Evolutionary conservation across 768 basidiomycete genomes (phyloP), one percentile per base, ranked within the genome.

Genomic region (Collybia nuda): DNA sequence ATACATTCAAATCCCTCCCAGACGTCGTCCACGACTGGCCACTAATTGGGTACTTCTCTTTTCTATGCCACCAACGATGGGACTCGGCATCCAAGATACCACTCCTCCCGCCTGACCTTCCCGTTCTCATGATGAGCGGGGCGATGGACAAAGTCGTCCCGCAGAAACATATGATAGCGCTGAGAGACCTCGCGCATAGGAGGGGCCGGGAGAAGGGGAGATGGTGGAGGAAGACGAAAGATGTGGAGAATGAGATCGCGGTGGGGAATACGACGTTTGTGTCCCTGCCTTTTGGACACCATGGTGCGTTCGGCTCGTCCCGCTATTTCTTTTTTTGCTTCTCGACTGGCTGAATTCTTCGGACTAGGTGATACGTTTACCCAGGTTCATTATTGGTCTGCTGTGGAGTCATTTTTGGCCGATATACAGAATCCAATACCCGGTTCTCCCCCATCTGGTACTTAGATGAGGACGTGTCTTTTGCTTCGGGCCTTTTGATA

Each of bases 1-100:
- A 95, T 62, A 94, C 94, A 0, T 96, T 94, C 67, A 78, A 85
- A 35, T 90, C 87, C 23, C 79, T 96, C 40, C 86, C 86, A 1
- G 76, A 80, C 36, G 78, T 95, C 38, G 86, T 91, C 0, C 71
- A 76, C 50, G 76, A 78, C 11, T 73, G 90, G 56, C 91, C 91
- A 1, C 58, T 80, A 40, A 76, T 93, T 24, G 73, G 79, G 0
- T 79, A 78, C 1, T 74, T 92, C 64, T 73, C 88, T 9, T 86
- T 85, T 61, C 74, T 93, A 9, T 85, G 86, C 57, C 80, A 88
- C 47, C 82, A 94, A 64, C 83, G 81, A 59, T 96, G 93, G 93
- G 81, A 85, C 52, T 90, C 90, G 0, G 78, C 77, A 2, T 68
- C 74, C 4, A 81, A 82, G 59, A 68, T 88, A n/a, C 69, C 70